Evolutionary conservation across 345 rosid species (phyloP).

Genomic region (Gossypium anomalum): DNA sequence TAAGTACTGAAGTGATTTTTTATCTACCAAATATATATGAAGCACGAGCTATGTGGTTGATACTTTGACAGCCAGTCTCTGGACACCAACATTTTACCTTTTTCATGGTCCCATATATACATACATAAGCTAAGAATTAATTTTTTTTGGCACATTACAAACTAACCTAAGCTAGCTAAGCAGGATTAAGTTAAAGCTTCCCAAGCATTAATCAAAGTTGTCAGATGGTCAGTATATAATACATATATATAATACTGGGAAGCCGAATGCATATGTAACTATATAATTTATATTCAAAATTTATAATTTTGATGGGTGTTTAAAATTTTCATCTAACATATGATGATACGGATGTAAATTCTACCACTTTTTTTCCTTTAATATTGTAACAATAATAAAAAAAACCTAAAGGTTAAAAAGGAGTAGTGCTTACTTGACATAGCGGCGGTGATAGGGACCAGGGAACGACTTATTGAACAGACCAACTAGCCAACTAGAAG

Average conservation of each 20-base stretch:
- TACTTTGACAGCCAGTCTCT: not conserved
- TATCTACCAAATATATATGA: not conserved
- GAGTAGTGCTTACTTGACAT: not conserved
- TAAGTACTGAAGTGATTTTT: not conserved
- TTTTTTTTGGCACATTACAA: too few relatives aligned
- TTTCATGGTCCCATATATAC: not conserved
- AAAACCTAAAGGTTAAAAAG: not conserved
- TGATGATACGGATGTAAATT: too few relatives aligned
- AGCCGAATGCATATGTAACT: too few relatives aligned
- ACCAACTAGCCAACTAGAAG: not conserved
- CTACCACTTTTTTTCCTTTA: too few relatives aligned
- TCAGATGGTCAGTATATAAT: too few relatives aligned
- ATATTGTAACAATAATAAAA: too few relatives aligned
- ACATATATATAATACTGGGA: too few relatives aligned
- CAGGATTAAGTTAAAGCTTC: not conserved
- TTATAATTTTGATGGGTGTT: too few relatives aligned
- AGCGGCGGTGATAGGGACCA: constrained; percentile 1
- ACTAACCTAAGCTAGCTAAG: not conserved
- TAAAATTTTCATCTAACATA: too few relatives aligned
- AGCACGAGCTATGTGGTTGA: not conserved
- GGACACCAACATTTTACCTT: not conserved
- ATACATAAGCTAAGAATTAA: not conserved
- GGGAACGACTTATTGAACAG: not conserved
- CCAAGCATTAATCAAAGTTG: too few relatives aligned
- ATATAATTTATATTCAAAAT: too few relatives aligned